Evolutionary conservation across 495 filamentous ascomycete species (phyloP).

Genomic region (Penicillium cinerascens): DNA sequence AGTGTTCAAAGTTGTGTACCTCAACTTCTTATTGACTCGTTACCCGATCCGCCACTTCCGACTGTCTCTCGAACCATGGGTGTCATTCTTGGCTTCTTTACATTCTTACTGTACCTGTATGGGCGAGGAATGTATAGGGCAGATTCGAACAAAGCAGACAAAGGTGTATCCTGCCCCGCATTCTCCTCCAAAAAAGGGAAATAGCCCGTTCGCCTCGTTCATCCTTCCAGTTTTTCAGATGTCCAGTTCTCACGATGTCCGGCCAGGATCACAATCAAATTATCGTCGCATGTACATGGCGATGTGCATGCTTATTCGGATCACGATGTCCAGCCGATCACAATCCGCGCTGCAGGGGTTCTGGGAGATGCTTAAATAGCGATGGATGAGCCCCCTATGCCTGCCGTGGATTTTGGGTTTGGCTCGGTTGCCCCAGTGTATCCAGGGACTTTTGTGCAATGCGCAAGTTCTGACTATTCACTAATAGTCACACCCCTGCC

Average conservation of each 20-base stretch:
- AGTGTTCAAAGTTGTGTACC: background rate
- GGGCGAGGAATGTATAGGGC: background rate
- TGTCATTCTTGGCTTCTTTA: conserved; percentile 1
- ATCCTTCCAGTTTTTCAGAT: no score
- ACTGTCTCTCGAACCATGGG: background rate
- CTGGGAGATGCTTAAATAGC: background rate
- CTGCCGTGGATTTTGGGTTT: conserved; percentile 7
- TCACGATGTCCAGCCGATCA: background rate
- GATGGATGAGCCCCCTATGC: conserved; percentile 1
- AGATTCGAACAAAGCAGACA: background rate
- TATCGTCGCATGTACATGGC: background rate
- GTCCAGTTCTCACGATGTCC: background rate
- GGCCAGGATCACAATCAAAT: background rate
- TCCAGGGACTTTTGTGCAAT: background rate
- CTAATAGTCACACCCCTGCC: background rate
- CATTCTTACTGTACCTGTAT: background rate
- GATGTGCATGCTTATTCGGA: background rate
- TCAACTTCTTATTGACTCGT: conserved; percentile 12
- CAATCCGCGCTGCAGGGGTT: conserved; percentile 5
- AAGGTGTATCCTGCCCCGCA: background rate
- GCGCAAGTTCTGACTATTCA: background rate
- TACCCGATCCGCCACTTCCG: conserved; percentile 22
- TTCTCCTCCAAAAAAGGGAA: background rate
- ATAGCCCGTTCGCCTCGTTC: background rate
- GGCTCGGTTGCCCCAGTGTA: conserved; percentile 1